A percentile compares a stretch with the other conserved stretches of the same genome.
Evolutionary conservation across 2,329 filamentous ascomycete genomes (phyloP).

Genomic region (Fusarium sacchari): DNA sequence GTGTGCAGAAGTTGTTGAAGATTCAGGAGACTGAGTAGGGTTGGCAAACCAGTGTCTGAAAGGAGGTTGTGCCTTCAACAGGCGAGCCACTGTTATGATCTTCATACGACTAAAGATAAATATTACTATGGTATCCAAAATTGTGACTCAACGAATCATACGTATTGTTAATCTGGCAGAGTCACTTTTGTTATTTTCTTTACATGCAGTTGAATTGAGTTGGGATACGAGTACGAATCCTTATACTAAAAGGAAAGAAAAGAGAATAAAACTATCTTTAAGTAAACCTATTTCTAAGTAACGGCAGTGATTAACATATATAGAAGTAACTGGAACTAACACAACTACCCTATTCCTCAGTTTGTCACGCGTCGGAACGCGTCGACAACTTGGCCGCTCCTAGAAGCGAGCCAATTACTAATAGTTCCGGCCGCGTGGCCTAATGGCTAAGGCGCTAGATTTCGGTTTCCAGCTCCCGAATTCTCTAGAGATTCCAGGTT

Average conservation of each 20-base stretch:
- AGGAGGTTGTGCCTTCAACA: fast-evolving
- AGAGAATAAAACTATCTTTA: fast-evolving
- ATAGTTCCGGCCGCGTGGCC: conserved; percentile 18
- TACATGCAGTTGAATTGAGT: not conserved
- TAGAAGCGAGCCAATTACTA: not conserved
- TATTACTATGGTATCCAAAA: fast-evolving
- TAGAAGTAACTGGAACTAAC: fast-evolving
- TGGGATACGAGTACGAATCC: fast-evolving
- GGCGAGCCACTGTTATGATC: fast-evolving
- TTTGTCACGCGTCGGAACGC: fast-evolving
- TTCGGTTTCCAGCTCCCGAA: conserved; percentile 6
- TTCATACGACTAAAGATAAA: fast-evolving
- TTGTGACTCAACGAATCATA: fast-evolving
- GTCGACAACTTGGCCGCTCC: fast-evolving
- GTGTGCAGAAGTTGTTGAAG: not conserved
- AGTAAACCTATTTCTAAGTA: fast-evolving
- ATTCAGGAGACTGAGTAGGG: not conserved
- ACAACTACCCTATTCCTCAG: not conserved
- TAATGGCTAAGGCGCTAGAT: conserved; percentile 32
- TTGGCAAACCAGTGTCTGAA: fast-evolving
- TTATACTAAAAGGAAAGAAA: fast-evolving
- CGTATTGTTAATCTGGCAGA: too few relatives aligned
- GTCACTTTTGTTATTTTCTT: too few relatives aligned
- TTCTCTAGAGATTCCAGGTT: conserved; percentile 30
- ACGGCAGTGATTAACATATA: fast-evolving